These are phyloP conservation scores for Apiospora hydei DNA, from an alignment of 2,329 filamentous ascomycete genomes.

Conservation along the genomic window DNA sequence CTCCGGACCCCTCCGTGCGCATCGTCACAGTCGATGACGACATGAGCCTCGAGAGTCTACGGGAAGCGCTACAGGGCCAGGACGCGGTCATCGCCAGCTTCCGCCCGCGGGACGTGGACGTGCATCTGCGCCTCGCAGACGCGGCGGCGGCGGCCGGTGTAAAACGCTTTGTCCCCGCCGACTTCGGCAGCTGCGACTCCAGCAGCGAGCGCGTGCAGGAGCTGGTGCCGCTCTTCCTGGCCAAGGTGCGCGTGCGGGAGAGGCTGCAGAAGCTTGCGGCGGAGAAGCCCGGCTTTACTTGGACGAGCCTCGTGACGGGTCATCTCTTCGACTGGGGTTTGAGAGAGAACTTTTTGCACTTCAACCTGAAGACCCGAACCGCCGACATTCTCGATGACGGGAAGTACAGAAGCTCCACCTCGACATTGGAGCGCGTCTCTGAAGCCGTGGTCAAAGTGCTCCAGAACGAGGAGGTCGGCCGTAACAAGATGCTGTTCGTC, in stretches of 20 bases:
- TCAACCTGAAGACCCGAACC: constrained; percentile 38
- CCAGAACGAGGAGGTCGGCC: constrained; percentile 37
- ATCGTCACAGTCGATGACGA: constrained; percentile 40
- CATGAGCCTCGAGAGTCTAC: constrained; percentile 42
- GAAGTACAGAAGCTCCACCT: constrained; percentile 41
- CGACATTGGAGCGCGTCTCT: constrained; percentile 45
- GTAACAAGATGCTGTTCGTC: constrained; percentile 46
- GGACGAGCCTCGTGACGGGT: constrained; percentile 48
- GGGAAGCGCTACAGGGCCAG: constrained; percentile 41
- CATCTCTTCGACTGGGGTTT: constrained; percentile 54
- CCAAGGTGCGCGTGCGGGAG: constrained; percentile 44
- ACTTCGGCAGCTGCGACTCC: constrained; percentile 51
- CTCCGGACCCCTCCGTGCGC: constrained; percentile 30
- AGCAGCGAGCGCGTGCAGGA: constrained; percentile 42
- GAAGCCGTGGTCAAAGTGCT: constrained; percentile 45
- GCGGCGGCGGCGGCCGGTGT: constrained; percentile 47
- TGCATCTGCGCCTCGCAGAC: constrained; percentile 46
- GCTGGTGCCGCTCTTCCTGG: constrained; percentile 46
- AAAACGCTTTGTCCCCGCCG: constrained; percentile 48
- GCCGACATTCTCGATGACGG: constrained; percentile 47
- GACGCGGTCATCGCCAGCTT: constrained; percentile 48
- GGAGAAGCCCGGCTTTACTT: constrained; percentile 39
- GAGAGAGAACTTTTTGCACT: constrained; percentile 45
- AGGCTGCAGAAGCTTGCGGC: constrained; percentile 40
- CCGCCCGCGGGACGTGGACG: constrained; percentile 37